Evolutionary conservation across 805 yeast genomes (phyloP), one percentile per base, ranked within the genome.

Genomic region (Cephaloascus fragrans): DNA sequence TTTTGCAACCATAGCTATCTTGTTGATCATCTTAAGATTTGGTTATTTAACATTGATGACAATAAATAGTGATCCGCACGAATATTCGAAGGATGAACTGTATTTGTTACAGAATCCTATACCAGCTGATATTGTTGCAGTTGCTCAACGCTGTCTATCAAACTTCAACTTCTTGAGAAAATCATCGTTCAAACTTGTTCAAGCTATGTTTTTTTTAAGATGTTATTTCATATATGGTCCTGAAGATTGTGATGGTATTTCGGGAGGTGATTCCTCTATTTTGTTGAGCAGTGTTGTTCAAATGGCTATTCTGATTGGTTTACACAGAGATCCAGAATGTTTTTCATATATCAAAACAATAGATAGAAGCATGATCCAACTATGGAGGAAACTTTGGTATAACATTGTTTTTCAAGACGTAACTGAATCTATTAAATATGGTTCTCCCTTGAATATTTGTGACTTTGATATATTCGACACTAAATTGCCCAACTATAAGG

Each of bases 361-460:
- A 71, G 72, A 0, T 48, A 64, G 34, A 57, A 65, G 43, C 47
- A 71, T 10, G 71, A 66, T 41, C 71, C 72, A 1, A 46, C 54
- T 12, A 47, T 66, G 72, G 72, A 48, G 71, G 37, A 40, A 46
- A 18, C 46, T 66, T 19, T 66, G 72, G 72, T 38, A 44, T 32
- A 56, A 52, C 40, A 47, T 66, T 10, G 47, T 48, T 3, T 42
- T 36, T 3, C 38, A 48, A 4, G 72, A 66, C 43, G 67, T 68
- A 1, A 29, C 44, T 12, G 42, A 46, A 12, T 50, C 67, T 3
- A 60, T 66, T 5, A 56, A 57, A 40, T 44, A 61, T 26, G 67
- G 69, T 1, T 50, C 59, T 1, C 42, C 52, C 4, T 47, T 62
- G 37, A 55, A 55, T 36, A 41, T 65, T 14, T 47, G 49, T 10